Percentiles rank a stretch among this genome's conserved stretches.
phyloP scores from a whole-genome alignment of 129 eudicot genomes.

The Lactuca sativa region DNA sequence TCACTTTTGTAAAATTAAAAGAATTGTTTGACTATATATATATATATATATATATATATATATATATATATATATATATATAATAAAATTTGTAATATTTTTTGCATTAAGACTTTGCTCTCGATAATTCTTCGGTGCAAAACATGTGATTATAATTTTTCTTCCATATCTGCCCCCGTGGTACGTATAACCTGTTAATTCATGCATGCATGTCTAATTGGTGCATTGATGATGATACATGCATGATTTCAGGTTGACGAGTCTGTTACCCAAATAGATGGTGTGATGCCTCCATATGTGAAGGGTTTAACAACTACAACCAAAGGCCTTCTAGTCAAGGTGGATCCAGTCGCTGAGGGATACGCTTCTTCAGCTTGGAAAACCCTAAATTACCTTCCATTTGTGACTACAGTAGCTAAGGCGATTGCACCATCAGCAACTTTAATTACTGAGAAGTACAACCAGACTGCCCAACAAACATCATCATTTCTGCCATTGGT shows the following conservation, averaged over 20 bases:
- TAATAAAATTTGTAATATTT: too few species aligned
- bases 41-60: too few species aligned
- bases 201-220: too few species aligned
- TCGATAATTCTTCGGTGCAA: too few species aligned
- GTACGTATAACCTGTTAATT: too few species aligned
- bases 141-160: too few species aligned
- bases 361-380: conserved; percentile 75
- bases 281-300: background rate
- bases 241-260: background rate
- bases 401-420: conserved; percentile 69
- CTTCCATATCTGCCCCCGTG: too few species aligned
- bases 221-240: too few species aligned
- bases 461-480: conserved; percentile 46
- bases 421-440: conserved; percentile 58
- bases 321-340: conserved; percentile 31
- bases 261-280: background rate
- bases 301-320: background rate
- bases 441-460: conserved; percentile 53
- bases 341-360: conserved; percentile 83
- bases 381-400: conserved; percentile 69
- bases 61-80: too few species aligned
- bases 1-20: too few species aligned
- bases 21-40: too few species aligned
- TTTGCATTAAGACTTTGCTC: too few species aligned
- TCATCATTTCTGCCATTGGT: conserved; percentile 54